Evolutionary conservation across 2,329 filamentous ascomycete species (phyloP).

Genomic region (Colletotrichum endophyticum): DNA sequence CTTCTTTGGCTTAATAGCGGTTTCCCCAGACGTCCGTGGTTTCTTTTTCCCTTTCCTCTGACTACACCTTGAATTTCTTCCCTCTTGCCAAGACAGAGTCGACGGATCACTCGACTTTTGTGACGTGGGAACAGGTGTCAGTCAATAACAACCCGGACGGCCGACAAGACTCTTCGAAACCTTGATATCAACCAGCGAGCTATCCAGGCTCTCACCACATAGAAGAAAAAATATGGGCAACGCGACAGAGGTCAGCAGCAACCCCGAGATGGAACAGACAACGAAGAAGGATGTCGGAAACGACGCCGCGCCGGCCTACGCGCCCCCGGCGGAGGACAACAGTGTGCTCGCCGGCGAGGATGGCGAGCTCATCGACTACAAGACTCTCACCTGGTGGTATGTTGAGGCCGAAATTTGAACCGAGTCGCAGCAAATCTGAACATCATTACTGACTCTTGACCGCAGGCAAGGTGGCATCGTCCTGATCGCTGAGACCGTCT

Average conservation of each 20-base stretch:
- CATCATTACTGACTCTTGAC: background rate
- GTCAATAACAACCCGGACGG: background rate
- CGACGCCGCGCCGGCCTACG: slow-evolving; percentile 6
- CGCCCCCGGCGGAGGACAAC: slow-evolving; percentile 5
- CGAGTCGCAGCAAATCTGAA: background rate
- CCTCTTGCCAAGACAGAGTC: background rate
- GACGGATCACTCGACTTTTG: background rate
- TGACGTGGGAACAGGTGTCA: background rate
- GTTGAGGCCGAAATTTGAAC: background rate
- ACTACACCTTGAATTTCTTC: background rate
- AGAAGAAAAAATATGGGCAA: background rate
- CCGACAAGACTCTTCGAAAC: background rate
- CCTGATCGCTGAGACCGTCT: slow-evolving; percentile 49
- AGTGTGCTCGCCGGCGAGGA: slow-evolving; percentile 13
- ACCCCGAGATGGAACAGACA: slow-evolving; percentile 4
- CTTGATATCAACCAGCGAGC: background rate
- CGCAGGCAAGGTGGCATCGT: slow-evolving; percentile 49
- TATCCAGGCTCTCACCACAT: background rate
- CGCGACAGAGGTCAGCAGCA: background rate
- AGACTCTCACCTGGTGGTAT: slow-evolving; percentile 43
- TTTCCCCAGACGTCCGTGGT: background rate
- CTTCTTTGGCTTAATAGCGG: background rate
- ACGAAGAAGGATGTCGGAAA: background rate
- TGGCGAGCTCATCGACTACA: slow-evolving; percentile 35
- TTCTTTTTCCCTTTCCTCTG: background rate